Base-by-base conservation (phyloP, 805 yeast species). In the Blastobotrys terrestris region DNA sequence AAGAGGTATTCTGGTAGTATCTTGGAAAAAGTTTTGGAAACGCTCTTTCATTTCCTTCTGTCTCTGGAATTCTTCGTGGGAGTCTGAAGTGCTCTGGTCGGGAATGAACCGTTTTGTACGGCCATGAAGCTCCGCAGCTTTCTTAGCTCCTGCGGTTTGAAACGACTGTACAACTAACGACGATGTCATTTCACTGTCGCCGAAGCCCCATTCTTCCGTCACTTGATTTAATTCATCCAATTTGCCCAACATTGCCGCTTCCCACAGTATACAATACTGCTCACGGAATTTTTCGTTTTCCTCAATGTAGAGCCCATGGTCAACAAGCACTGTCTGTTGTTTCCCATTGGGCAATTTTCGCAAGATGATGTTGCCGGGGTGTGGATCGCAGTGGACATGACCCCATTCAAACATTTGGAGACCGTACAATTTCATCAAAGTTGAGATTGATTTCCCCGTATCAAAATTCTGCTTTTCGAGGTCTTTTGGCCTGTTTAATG, bases 321-420 rank as follows among this genome's bases (percentile, higher is more conserved):
- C 95, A 45, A 86, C 67, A 48, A 86, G 70, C 26, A 87, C 89
- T 39, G 85, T 68, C 61, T 85, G 69, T 55, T 64, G 61, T 16
- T 49, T 44, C n/a, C 47, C 48, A 19, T 42, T 46, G 26, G 57
- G 51, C 35, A 26, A 26, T 40, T 62, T 57, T 40, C 90, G 69
- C 2, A 82, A 79, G 52, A 87, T 63, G 58, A 87, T 67, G 63
- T 86, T 87, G 3, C 95, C 95, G 1, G 94, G 94, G 60, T 86
- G 95, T 11, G 92, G 87, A 62, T 84, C 91, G 50, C 87, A 78
- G 63, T 84, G 90, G 15, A 84, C 80, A 31, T 78, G 71, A 3
- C 88, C 89, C 77, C 84, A 84, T 31, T 72, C 67, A 64, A 83
- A 85, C 15, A 83, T 78, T 67, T 81, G 87, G 55, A 76, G 73